phyloP scores from a whole-genome alignment of 208 protist species.

The Herpetomonas samuelpessoai region DNA sequence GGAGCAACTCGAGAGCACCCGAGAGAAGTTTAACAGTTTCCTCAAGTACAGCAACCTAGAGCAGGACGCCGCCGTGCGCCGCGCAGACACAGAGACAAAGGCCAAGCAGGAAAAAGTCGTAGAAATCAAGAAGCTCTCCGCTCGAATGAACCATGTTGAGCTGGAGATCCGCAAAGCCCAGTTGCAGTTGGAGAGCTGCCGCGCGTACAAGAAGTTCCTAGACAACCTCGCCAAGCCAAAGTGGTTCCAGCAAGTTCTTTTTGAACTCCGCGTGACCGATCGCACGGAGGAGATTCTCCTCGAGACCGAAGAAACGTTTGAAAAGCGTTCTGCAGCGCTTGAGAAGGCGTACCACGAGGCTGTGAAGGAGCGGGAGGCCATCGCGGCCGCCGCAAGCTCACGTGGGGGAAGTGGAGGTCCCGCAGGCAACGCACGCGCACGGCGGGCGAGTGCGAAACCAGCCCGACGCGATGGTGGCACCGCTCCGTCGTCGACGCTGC shows the following conservation, averaged over 20 bases:
- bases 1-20: constrained; percentile 91
- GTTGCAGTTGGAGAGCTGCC: constrained; percentile 90
- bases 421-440: not conserved
- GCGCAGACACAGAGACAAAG: constrained; percentile 90
- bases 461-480: too few relatives aligned
- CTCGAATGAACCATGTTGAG: constrained; percentile 83
- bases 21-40: constrained; percentile 94
- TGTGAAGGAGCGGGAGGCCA: constrained; percentile 14
- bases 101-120: constrained; percentile 91
- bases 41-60: constrained; percentile 95
- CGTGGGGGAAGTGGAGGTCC: not conserved
- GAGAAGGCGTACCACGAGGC: constrained; percentile 12
- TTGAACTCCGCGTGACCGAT: constrained; percentile 62
- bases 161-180: constrained; percentile 90
- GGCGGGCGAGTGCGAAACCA: too few relatives aligned
- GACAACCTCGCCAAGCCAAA: constrained; percentile 84
- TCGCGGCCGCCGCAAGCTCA: not conserved
- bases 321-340: constrained; percentile 24
- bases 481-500: not conserved
- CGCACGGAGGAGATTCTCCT: constrained; percentile 49
- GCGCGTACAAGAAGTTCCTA: constrained; percentile 91
- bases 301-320: constrained; percentile 49
- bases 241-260: constrained; percentile 83
- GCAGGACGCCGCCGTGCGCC: constrained; percentile 93
- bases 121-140: constrained; percentile 95